These are phyloP conservation scores for Coemansia sp. DNA, from an alignment of 192 early-diverging fungal genomes.

Conservation along the genomic window DNA sequence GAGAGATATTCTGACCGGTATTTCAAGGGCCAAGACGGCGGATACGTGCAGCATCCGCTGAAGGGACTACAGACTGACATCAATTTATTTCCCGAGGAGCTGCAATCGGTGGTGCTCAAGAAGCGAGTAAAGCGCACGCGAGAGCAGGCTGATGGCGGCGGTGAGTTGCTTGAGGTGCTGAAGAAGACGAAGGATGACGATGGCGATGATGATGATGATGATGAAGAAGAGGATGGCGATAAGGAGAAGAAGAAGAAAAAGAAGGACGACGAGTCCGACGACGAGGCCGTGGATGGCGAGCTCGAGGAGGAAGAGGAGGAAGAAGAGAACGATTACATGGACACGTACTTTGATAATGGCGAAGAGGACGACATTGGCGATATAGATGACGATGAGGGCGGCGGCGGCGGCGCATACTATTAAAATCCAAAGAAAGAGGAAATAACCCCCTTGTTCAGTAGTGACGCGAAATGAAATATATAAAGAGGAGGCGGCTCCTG, in stretches of 20 bases:
- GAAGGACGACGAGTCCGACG: conserved; percentile 18
- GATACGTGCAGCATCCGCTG: conserved; percentile 22
- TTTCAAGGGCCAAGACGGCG: conserved; percentile 6
- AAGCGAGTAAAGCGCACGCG: conserved; percentile 33
- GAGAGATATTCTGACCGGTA: conserved; percentile 54
- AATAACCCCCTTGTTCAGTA: background rate
- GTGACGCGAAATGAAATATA: background rate
- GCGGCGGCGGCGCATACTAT: conserved; percentile 37
- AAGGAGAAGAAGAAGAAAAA: conserved; percentile 20
- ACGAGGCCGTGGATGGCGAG: conserved; percentile 24
- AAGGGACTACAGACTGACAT: conserved; percentile 39
- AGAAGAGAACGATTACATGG: conserved; percentile 52
- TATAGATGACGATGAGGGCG: conserved; percentile 51
- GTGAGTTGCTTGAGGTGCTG: conserved; percentile 26
- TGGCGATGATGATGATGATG: conserved; percentile 22
- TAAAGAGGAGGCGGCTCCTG: background rate
- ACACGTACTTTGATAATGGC: conserved; percentile 56
- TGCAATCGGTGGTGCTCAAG: conserved; percentile 35
- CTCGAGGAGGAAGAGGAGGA: conserved; percentile 48
- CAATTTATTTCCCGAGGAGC: conserved; percentile 46
- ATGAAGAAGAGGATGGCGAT: conserved; percentile 6
- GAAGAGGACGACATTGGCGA: conserved; percentile 55
- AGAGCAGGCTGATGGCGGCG: conserved; percentile 10
- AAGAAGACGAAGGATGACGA: conserved; percentile 36
- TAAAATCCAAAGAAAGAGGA: background rate